Evolutionary conservation across 2,329 filamentous ascomycete species (phyloP), one percentile per base, ranked within the genome.

Genomic region (Cryoendolithus antarcticus): DNA sequence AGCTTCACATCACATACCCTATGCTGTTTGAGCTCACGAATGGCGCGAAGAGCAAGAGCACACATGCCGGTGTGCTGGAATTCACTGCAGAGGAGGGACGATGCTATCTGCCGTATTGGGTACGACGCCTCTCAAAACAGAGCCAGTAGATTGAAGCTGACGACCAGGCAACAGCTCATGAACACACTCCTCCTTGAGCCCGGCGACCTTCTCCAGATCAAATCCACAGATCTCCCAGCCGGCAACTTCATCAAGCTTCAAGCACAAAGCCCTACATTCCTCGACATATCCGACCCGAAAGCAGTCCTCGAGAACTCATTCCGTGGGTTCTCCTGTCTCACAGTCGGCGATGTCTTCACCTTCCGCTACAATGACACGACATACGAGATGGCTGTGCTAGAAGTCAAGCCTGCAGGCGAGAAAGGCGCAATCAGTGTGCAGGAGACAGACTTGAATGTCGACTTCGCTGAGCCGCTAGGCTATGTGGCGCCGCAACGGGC

Each of bases 71-170:
- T 67, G 91, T 98, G 12, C 64, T 98, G 47, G 91, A 98, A 62
- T 98, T 98, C 57, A 91, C 94, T 41, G 91, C 91, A 3, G 91
- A 98, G 58, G 91, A 98, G 62, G 91, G 91, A 36, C 83, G 91
- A 59, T 86, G 93, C 39, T 98, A 98, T 63, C 71, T 98, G 44
- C 91, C 91, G 27, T 86, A 88, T 62, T 98, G 91, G 89, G 40
- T 41, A 38, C 9, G 35, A 33, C 10, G 2, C 9, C 6, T n/a
- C n/a, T n/a, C n/a, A n/a, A n/a, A n/a, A n/a, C n/a, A n/a, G n/a
- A n/a, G n/a, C n/a, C n/a, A n/a, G n/a, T n/a, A n/a, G n/a, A n/a
- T n/a, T n/a, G n/a, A 19, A 32, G 12, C 36, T 35, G 21, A 33
- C 39, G 9, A 19, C 21, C 12, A 27, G 30, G 33, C 4, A 7